Conservation (phyloP, 129 eudicot genomes). For the Flaveria robusta region DNA sequence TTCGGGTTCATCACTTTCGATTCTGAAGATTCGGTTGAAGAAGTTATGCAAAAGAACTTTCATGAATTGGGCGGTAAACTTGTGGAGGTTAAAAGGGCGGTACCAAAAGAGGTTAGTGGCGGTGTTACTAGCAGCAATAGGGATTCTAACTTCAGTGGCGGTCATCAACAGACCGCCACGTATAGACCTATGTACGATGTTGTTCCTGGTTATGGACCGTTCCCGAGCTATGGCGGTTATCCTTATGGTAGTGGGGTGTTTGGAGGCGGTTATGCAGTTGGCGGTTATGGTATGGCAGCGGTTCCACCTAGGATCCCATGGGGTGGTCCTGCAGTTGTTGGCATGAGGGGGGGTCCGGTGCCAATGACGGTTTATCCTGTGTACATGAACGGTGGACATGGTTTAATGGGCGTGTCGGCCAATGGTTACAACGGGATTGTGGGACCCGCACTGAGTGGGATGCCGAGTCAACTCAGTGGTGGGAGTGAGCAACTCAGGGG, state of each 20-base stretch:
- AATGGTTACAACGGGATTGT: slow-evolving; percentile 50
- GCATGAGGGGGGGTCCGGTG: slow-evolving; percentile 48
- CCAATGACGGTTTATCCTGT: slow-evolving; percentile 51
- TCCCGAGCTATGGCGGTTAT: slow-evolving; percentile 49
- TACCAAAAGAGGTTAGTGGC: slow-evolving; percentile 63
- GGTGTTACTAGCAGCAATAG: slow-evolving; percentile 29
- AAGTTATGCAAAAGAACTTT: slow-evolving; percentile 60
- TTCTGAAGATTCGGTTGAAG: slow-evolving; percentile 78
- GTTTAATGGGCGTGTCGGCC: slow-evolving; percentile 43
- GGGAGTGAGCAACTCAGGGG: slow-evolving; percentile 34
- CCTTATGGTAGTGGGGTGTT: slow-evolving; percentile 56
- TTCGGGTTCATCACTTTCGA: slow-evolving; percentile 89
- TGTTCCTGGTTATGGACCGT: slow-evolving; percentile 46
- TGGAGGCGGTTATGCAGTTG: slow-evolving; percentile 50
- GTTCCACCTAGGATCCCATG: slow-evolving; percentile 54
- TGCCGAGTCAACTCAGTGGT: slow-evolving; percentile 32
- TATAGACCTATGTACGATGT: slow-evolving; percentile 46
- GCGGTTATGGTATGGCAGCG: slow-evolving; percentile 55
- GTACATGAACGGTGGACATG: slow-evolving; percentile 56
- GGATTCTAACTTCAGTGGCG: slow-evolving; percentile 22
- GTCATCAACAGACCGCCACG: slow-evolving; percentile 29
- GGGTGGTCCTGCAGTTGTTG: slow-evolving; percentile 50
- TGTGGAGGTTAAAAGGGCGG: slow-evolving; percentile 88
- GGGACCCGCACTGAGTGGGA: slow-evolving; percentile 35
- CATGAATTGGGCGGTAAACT: slow-evolving; percentile 71